Evolutionary conservation across 352 stramenopile genomes (phyloP), one percentile per base, ranked within the genome.

Genomic region (Sclerospora graminicola): DNA sequence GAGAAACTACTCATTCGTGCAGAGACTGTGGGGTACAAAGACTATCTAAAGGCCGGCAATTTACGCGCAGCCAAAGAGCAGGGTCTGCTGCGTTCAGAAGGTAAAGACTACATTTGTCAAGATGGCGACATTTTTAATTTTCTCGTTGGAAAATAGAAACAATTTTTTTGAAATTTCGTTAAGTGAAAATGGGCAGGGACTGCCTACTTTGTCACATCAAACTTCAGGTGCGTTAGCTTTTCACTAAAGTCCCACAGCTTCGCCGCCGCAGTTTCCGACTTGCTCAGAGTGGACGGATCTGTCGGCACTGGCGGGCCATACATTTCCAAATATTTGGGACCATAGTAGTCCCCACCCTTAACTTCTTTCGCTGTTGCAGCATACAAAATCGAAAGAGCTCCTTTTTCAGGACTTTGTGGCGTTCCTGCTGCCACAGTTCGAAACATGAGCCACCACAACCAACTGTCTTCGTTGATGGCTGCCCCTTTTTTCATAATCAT

Each of bases 121-220:
- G 94, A 99, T 56, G 95, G 95, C 38, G 96, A 99, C 67, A 89
- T 99, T 23, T 98, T 99, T 54, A 85, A 98, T 45, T 99, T 99
- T 67, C 71, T 90, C 23, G 71, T 93, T 54, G 77, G 55, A 73
- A 80, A 65, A 61, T 65, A 65, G 42, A 60, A n/a, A n/a, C n/a
- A n/a, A n/a, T n/a, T n/a, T n/a, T n/a, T n/a, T n/a, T n/a, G n/a
- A n/a, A n/a, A n/a, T n/a, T n/a, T n/a, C n/a, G n/a, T n/a, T n/a
- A n/a, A n/a, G n/a, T n/a, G n/a, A n/a, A n/a, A n/a, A n/a, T n/a
- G n/a, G n/a, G n/a, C n/a, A n/a, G n/a, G n/a, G n/a, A n/a, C n/a
- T n/a, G n/a, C n/a, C n/a, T 26, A 23, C 21, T 37, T 20, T 16
- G 35, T 14, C 6, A 70, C 28, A 1, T 52, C 40, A 19, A 69